phyloP scores from a whole-genome alignment of 345 rosid species.

The Fremontodendron californicum region DNA sequence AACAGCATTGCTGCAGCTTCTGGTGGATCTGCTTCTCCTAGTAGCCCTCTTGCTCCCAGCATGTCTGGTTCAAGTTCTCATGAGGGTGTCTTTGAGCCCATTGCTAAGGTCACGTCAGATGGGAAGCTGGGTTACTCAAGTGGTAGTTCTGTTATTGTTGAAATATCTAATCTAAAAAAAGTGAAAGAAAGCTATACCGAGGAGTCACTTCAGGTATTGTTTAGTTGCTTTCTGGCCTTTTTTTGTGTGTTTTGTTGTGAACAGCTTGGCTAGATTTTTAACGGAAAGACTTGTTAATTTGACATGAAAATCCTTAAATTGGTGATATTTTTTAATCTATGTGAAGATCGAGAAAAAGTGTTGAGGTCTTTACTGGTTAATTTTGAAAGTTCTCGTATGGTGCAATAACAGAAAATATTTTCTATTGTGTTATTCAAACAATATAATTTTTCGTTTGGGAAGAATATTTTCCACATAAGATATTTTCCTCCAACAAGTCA shows the following conservation, averaged over 20 bases:
- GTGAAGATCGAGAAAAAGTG: background rate
- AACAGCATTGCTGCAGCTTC: constrained; percentile 64
- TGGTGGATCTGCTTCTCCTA: constrained; percentile 91
- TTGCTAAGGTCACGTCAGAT: constrained; percentile 79
- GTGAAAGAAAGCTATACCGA: constrained; percentile 95
- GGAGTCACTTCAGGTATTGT: constrained; percentile 86
- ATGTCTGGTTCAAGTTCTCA: constrained; percentile 84
- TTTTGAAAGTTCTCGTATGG: background rate
- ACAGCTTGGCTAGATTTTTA: background rate
- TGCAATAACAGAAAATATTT: background rate
- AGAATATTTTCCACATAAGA: background rate
- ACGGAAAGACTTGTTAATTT: background rate
- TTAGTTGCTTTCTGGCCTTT: background rate
- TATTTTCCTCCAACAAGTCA: background rate
- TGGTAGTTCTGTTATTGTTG: constrained; percentile 85
- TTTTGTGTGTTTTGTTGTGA: background rate
- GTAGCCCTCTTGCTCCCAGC: constrained; percentile 93
- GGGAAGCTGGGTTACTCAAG: constrained; percentile 77
- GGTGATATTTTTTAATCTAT: background rate
- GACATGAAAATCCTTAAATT: background rate
- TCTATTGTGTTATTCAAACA: background rate
- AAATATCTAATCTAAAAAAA: constrained; percentile 90
- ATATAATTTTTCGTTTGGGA: background rate
- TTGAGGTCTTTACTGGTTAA: background rate
- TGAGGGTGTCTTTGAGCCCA: constrained; percentile 72